Base-by-base conservation (phyloP, 73 alveolate species). In the Paraurostyla sp. region DNA sequence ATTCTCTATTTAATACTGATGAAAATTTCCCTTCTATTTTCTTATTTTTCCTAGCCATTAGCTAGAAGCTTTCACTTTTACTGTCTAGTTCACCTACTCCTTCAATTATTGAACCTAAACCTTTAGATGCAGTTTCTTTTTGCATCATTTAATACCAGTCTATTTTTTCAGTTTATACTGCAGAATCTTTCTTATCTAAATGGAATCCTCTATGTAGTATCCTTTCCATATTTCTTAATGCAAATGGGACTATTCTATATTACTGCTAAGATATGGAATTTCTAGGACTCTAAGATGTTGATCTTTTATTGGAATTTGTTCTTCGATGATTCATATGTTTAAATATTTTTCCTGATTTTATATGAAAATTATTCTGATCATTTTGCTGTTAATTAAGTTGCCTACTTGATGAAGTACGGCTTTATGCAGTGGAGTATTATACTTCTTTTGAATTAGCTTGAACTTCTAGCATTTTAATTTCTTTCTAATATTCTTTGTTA, bases 161-260 rank as follows among this genome's bases (percentile, higher is more conserved):
- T n/a, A 73, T 27, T 25, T 43, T 73, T 16, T 73, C 86, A 25
- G 86, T 73, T 32, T 73, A 27, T 0, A 73, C 59, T 23, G 35
- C 71, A 0, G 71, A 23, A 25, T 73, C 86, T 50, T 73, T 73
- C 42, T 36, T 73, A 27, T 73, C 86, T 3, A 73, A 56, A 30
- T 73, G 7, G 33, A 4, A 73, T 33, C 86, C 86, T 30, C 71
- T 73, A 73, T 73, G 86, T 25, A 73, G 32, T 6, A 73, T 73
- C 30, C 86, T 43, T 50, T 73, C 86, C 86, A 73, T 73, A 46
- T 73, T 73, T 48, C 86, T 43, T 11, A 73, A 36, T 23, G 57
- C 4, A 48, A 73, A 73, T 2, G 86, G 86, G 0, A 73, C 86
- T 16, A 73, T 73, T 43, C 86, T n/a, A 33, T 73, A 73, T 49